Conservation (phyloP, 2,329 filamentous ascomycete species). For the Hortaea werneckii region DNA sequence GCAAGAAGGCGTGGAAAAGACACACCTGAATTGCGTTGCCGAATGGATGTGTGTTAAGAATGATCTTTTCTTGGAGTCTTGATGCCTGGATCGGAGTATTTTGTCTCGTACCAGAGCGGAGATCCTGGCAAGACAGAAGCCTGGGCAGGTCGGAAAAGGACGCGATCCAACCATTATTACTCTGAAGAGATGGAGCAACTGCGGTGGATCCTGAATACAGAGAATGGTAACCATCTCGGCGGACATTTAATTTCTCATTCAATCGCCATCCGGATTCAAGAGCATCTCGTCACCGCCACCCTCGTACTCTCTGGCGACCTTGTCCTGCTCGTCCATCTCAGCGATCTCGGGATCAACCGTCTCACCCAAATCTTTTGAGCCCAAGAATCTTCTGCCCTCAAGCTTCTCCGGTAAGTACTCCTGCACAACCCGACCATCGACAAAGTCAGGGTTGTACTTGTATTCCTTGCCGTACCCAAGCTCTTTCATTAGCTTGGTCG, state of each 20-base stretch:
- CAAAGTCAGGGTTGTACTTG: constrained; percentile 91
- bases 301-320: constrained; percentile 12
- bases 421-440: constrained; percentile 70
- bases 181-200: no score
- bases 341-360: constrained; percentile 53
- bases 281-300: constrained; percentile 12
- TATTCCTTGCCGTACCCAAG: constrained; percentile 84
- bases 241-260: constrained; percentile 2
- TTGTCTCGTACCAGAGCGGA: no score
- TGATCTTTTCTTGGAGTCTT: background rate
- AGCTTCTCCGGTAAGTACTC: constrained; percentile 80
- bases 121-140: no score
- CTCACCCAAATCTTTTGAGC: constrained; percentile 68
- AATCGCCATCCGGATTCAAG: constrained; percentile 23
- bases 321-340: constrained; percentile 13
- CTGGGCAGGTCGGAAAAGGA: no score
- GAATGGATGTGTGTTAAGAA: background rate
- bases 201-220: no score
- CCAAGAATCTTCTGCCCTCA: constrained; percentile 61
- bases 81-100: no score
- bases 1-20: background rate
- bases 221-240: no score
- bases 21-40: background rate
- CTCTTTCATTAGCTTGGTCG: constrained; percentile 86
- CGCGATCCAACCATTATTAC: no score